These are phyloP conservation scores for Aphanomyces invadans DNA, from an alignment of 352 stramenopile species.

Conservation along the genomic window DNA sequence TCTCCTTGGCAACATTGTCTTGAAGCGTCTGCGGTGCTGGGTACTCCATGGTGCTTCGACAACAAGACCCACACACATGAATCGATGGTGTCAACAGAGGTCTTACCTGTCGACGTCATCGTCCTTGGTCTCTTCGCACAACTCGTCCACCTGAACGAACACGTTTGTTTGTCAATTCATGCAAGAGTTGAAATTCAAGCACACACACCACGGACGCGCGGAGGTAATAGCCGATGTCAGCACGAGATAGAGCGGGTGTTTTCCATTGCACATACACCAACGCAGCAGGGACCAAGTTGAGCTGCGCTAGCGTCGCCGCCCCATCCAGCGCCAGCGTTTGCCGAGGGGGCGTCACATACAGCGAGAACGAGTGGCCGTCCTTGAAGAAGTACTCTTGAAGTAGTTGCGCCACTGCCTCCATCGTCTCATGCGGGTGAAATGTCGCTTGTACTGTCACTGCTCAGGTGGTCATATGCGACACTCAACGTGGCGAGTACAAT, in stretches of 20 bases:
- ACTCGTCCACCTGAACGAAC: constrained; percentile 1
- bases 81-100: not conserved
- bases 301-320: constrained; percentile 50
- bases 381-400: constrained; percentile 43
- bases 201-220: not conserved
- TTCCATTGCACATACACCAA: constrained; percentile 72
- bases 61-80: not conserved
- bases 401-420: constrained; percentile 60
- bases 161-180: not conserved
- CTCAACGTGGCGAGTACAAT: not conserved
- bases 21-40: not conserved
- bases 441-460: constrained; percentile 59
- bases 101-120: not conserved
- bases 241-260: constrained; percentile 25
- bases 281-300: constrained; percentile 70
- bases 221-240: constrained; percentile 29
- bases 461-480: not conserved
- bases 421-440: constrained; percentile 75
- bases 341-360: constrained; percentile 71
- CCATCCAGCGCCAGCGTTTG: constrained; percentile 40
- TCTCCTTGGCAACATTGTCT: not conserved
- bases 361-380: constrained; percentile 41
- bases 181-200: not conserved
- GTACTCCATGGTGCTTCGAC: not conserved
- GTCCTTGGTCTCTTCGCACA: not conserved